phyloP scores from a whole-genome alignment of 768 basidiomycete species.

The Psilocybe cubensis region DNA sequence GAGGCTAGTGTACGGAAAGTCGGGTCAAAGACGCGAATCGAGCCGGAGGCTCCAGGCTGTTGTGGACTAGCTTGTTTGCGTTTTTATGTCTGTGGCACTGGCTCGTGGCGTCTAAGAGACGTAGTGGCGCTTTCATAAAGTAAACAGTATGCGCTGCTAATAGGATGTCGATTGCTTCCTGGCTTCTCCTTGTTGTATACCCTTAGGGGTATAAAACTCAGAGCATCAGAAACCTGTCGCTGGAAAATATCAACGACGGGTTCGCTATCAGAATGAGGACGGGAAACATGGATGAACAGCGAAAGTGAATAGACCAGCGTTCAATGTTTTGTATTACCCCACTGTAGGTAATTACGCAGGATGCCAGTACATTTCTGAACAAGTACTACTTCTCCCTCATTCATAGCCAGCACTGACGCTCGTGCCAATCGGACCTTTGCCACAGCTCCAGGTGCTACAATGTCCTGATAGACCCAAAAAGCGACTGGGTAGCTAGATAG shows the following conservation, averaged over 20 bases:
- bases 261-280: neutral
- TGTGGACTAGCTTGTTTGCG: neutral
- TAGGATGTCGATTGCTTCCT: neutral
- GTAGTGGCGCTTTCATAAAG: neutral
- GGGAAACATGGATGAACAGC: neutral
- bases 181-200: neutral
- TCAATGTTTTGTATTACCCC: no score
- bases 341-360: no score
- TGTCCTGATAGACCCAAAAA: no score
- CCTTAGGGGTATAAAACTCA: neutral
- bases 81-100: slow-evolving; percentile 2
- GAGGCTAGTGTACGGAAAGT: neutral
- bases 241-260: neutral
- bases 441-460: no score
- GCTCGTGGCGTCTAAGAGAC: neutral
- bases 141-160: slow-evolving; percentile 1
- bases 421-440: no score
- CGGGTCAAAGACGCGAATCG: slow-evolving; percentile 14
- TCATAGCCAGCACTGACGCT: no score
- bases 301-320: no score
- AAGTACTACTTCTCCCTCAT: no score
- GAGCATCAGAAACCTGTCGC: neutral
- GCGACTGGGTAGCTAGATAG: no score
- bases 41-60: slow-evolving; percentile 3
- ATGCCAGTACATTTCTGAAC: no score